phyloP scores from a whole-genome alignment of 176 grass and related monocot species.

The Triticum timopheevii region DNA sequence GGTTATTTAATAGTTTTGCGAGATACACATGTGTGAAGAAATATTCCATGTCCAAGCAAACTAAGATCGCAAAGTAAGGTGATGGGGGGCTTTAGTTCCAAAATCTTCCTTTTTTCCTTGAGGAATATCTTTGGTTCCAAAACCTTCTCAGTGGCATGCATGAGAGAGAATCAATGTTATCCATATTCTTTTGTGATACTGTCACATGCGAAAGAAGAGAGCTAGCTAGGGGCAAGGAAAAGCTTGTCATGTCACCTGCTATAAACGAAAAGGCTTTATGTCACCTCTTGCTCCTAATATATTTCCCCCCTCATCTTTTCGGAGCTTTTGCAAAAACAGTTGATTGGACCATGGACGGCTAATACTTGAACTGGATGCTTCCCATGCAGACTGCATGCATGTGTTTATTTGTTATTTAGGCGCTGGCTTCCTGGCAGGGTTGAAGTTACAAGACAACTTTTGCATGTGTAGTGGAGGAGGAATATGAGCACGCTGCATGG shows the following conservation, averaged over 20 bases:
- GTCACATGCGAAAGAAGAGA: conserved; percentile 48
- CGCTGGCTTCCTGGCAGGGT: conserved; percentile 17
- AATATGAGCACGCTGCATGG: conserved; percentile 25
- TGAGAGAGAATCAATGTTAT: conserved; percentile 25
- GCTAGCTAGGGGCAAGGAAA: conserved; percentile 27
- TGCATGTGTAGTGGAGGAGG: conserved; percentile 32
- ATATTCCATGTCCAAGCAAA: conserved; percentile 7
- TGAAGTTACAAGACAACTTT: conserved; percentile 27
- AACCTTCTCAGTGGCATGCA: conserved; percentile 19
- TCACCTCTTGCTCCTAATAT: conserved; percentile 23
- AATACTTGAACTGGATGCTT: neutral
- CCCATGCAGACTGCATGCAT: conserved; percentile 23
- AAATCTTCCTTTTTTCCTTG: conserved; percentile 35
- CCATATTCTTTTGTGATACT: conserved; percentile 33
- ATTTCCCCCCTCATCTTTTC: neutral
- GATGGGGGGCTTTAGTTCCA: conserved; percentile 28
- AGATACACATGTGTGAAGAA: conserved; percentile 13
- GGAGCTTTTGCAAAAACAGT: conserved; percentile 30
- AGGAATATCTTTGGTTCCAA: conserved; percentile 38
- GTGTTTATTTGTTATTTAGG: conserved; percentile 22
- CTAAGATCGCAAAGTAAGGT: neutral
- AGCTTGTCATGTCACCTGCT: conserved; percentile 26
- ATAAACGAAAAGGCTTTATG: conserved; percentile 28
- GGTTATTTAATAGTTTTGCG: neutral
- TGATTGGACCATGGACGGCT: conserved; percentile 34